Evolutionary conservation across 1,284 basidiomycete genomes (phyloP).

Genomic region (Rhodofomes roseus): DNA sequence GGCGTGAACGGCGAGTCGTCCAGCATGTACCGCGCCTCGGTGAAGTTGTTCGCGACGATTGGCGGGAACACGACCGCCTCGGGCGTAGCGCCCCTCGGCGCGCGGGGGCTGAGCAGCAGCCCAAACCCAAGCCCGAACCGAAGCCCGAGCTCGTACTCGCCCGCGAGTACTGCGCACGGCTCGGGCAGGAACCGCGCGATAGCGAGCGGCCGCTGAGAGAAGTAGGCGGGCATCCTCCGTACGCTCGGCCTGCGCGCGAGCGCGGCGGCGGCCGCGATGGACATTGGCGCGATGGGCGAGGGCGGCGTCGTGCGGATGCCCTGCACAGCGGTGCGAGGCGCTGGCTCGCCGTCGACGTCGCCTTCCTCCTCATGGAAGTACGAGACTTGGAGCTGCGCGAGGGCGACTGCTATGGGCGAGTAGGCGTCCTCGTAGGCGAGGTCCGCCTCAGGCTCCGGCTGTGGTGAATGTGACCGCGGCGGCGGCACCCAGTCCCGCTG

Average conservation of each 20-base stretch:
- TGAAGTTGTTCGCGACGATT: background rate
- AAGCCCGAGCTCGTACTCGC: background rate
- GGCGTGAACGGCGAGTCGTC: slow-evolving; percentile 1
- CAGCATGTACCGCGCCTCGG: background rate
- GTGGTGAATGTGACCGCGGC: background rate
- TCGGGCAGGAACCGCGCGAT: background rate
- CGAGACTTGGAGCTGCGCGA: background rate
- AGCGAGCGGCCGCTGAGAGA: background rate
- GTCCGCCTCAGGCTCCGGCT: background rate
- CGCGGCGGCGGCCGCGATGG: background rate
- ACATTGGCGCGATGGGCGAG: background rate
- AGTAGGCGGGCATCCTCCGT: background rate
- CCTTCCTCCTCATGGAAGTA: background rate
- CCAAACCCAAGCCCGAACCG: background rate
- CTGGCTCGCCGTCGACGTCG: background rate
- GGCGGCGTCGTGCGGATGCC: background rate
- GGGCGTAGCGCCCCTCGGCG: background rate
- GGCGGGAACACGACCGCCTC: background rate
- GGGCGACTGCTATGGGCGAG: background rate
- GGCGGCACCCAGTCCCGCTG: background rate
- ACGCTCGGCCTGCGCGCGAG: background rate
- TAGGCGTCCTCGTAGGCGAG: background rate
- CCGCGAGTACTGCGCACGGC: background rate
- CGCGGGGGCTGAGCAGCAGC: background rate
- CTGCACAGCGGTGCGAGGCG: background rate